These are phyloP conservation scores for Boletellus sp. DNA, from an alignment of 768 basidiomycete species.

Conservation along the genomic window DNA sequence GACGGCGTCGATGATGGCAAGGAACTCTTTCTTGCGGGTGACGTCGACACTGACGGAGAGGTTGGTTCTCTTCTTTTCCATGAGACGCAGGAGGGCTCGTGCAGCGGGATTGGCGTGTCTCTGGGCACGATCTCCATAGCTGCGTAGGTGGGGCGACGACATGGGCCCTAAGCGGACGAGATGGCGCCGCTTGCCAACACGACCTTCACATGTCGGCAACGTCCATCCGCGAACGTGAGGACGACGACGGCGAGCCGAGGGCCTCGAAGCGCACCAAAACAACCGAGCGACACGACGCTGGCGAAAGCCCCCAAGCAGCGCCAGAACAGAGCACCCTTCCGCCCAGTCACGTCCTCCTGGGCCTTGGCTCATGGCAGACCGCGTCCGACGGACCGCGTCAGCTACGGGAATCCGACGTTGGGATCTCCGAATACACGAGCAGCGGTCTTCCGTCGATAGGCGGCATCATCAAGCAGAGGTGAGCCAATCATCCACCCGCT, in stretches of 20 bases:
- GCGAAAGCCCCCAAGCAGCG: constrained; percentile 5
- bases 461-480: constrained; percentile 98
- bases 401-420: constrained; percentile 74
- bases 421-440: constrained; percentile 84
- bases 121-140: constrained; percentile 60
- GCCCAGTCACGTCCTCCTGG: constrained; percentile 69
- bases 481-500: constrained; percentile 16
- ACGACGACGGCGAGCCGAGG: constrained; percentile 38
- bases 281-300: constrained; percentile 13
- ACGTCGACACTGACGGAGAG: constrained; percentile 97
- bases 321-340: constrained; percentile 46
- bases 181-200: neutral
- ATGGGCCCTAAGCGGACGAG: constrained; percentile 11
- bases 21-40: constrained; percentile 69
- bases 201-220: constrained; percentile 23
- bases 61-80: constrained; percentile 86
- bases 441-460: constrained; percentile 67
- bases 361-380: constrained; percentile 49
- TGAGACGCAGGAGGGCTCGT: constrained; percentile 69
- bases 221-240: constrained; percentile 49
- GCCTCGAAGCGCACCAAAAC: constrained; percentile 39
- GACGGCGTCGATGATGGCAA: constrained; percentile 83
- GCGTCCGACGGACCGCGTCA: constrained; percentile 55
- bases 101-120: constrained; percentile 73
- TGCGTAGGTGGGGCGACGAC: constrained; percentile 40